Base-by-base conservation (phyloP, 1,284 basidiomycete genomes). In the Fomitopsis pinicola region DNA sequence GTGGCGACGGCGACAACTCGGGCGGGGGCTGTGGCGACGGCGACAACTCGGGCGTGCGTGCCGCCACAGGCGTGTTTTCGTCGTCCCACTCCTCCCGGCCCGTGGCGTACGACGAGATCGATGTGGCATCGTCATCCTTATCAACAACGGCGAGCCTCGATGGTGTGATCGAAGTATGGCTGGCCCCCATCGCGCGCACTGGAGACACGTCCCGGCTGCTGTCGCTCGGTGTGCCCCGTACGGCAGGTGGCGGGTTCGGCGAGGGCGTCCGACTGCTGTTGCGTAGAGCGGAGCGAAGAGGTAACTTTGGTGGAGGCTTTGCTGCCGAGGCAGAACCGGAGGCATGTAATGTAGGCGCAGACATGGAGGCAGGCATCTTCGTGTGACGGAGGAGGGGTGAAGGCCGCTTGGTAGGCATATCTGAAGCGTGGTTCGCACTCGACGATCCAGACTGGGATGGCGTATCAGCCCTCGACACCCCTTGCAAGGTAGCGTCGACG, bases 201-300 rank as follows among this genome's bases (percentile, higher is more conserved):
- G 57, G 42, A n/a, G 55, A 57, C n/a, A 35, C 57, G 15, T 28
- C 48, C 7, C 46, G 57, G 36, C 33, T 46, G 33, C 17, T 56
- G 17, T 50, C 28, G 12, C 28, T 50, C 14, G 48, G 19, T 15
- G 36, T 2, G n/a, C 19, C 17, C 35, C 42, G 44, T 19, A 38
- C 84, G 62, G 76, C 82, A 3, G 88, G 87, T 1, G 88, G 91
- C 61, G 89, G 89, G 63, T 66, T 67, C 8, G 80, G 80, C 5
- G 80, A 80, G 14, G 81, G 81, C 52, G 83, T 79, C 33, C 81
- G 75, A 63, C 52, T 54, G 35, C 82, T 84, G 59, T 82, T 81
- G 63, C 82, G 79, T 72, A 89, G 64, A n/a, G 86, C 87, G 58
- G 86, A 88, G 62, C 81, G 77, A n/a, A 89, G 68, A 0, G 87